Conservation (phyloP, 1,284 basidiomycete genomes). For the Apiotrichum domesticum region DNA sequence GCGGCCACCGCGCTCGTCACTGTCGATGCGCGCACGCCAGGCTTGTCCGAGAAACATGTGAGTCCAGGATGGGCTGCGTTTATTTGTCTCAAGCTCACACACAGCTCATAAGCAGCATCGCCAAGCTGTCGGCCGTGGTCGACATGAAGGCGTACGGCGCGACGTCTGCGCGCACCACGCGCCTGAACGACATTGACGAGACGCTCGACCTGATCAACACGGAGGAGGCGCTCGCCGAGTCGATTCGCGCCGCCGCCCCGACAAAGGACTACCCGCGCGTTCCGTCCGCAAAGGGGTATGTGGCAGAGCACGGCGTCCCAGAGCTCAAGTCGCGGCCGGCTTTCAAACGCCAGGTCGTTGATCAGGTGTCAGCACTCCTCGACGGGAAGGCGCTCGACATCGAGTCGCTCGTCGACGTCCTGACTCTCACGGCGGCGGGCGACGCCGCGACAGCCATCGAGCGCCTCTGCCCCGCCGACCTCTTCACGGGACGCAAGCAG, state of each 20-base stretch:
- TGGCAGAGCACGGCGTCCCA: constrained; percentile 12
- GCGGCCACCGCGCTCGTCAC: constrained; percentile 62
- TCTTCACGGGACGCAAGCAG: constrained; percentile 62
- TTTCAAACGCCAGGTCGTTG: constrained; percentile 15
- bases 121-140: constrained; percentile 78
- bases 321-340: constrained; percentile 23
- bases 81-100: no score
- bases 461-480: constrained; percentile 45
- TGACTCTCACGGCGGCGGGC: constrained; percentile 49
- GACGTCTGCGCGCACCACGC: constrained; percentile 14
- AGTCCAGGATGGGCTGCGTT: constrained; percentile 42
- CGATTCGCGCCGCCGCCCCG: constrained; percentile 16
- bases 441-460: constrained; percentile 51
- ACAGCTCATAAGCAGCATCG: constrained; percentile 83
- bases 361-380: constrained; percentile 12
- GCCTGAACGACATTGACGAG: constrained; percentile 47
- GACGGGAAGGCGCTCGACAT: constrained; percentile 36
- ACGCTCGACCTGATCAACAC: constrained; percentile 54
- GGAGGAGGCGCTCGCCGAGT: constrained; percentile 46
- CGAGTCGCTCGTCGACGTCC: constrained; percentile 52
- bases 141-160: constrained; percentile 52
- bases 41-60: constrained; percentile 64
- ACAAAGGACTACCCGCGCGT: constrained; percentile 5
- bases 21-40: constrained; percentile 57
- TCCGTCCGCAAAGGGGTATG: constrained; percentile 11